Conservation (phyloP, 2,329 filamentous ascomycete species). For the Fusarium sp. region DNA sequence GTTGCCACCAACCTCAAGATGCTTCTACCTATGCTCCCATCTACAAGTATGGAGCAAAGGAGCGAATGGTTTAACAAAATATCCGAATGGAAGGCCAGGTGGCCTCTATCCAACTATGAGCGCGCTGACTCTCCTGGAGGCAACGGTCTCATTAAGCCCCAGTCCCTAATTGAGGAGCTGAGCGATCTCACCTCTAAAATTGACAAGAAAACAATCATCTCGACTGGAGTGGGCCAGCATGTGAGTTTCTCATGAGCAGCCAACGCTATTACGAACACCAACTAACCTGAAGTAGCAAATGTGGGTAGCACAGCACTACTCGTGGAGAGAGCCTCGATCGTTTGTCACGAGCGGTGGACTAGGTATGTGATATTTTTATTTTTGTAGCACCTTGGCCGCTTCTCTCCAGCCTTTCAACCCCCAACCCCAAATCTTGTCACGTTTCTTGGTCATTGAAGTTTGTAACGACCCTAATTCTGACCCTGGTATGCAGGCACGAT, state of each 20-base stretch:
- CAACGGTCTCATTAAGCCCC: constrained; percentile 90
- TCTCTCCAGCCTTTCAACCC: no score
- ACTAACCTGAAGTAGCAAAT: neutral
- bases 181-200: constrained; percentile 75
- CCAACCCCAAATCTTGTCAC: no score
- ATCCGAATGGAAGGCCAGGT: constrained; percentile 88
- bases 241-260: no score
- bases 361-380: constrained; percentile 52
- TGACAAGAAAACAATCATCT: constrained; percentile 87
- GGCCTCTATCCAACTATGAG: constrained; percentile 87
- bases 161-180: constrained; percentile 90
- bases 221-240: constrained; percentile 82
- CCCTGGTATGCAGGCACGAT: constrained; percentile 63
- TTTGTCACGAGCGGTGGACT: constrained; percentile 74
- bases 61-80: constrained; percentile 93
- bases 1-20: constrained; percentile 82
- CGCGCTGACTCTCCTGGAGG: constrained; percentile 72
- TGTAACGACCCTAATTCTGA: no score
- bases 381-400: no score
- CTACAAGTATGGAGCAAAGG: constrained; percentile 72
- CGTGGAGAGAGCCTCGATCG: constrained; percentile 7
- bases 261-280: no score
- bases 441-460: no score
- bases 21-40: constrained; percentile 79
- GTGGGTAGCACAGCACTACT: constrained; percentile 3